These are phyloP conservation scores for Linum trigynum DNA, from an alignment of 345 rosid genomes.

Conservation along the genomic window DNA sequence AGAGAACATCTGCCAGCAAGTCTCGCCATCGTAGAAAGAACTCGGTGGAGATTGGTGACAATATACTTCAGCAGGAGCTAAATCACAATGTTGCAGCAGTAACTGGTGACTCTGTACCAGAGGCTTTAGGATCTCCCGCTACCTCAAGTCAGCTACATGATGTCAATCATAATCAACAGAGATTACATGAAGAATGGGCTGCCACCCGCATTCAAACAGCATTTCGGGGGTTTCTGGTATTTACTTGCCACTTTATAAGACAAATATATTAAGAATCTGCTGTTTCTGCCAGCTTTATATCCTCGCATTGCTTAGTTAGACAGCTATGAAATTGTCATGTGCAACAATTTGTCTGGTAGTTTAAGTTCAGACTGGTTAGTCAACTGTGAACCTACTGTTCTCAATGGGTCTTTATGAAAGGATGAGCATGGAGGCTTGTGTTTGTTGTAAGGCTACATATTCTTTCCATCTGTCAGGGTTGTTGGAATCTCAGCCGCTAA, in stretches of 20 bases:
- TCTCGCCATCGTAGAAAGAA: constrained; percentile 51
- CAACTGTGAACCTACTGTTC: too few relatives aligned
- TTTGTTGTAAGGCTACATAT: too few relatives aligned
- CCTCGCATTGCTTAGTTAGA: background rate
- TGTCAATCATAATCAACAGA: constrained; percentile 31
- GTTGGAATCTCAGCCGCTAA: too few relatives aligned
- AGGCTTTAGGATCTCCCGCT: constrained; percentile 41
- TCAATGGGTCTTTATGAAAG: too few relatives aligned
- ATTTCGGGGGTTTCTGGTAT: constrained; percentile 94
- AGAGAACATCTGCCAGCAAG: constrained; percentile 49
- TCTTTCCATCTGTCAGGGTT: too few relatives aligned
- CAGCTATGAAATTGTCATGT: background rate
- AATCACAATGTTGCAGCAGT: constrained; percentile 21
- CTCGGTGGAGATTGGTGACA: constrained; percentile 46
- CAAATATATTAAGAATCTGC: background rate
- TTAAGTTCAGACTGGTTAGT: too few relatives aligned
- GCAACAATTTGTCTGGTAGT: background rate
- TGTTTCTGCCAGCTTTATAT: background rate
- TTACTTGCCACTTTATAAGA: constrained; percentile 3
- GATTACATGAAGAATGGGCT: constrained; percentile 50
- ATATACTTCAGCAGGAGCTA: constrained; percentile 45
- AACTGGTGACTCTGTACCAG: constrained; percentile 29
- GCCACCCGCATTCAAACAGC: constrained; percentile 85
- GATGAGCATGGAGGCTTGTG: too few relatives aligned
- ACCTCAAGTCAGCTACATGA: constrained; percentile 43